A percentile compares a stretch with the other conserved stretches of the same genome.
Evolutionary conservation across 176 grass and related monocot species (phyloP).

Genomic region (Zoysia japonica): DNA sequence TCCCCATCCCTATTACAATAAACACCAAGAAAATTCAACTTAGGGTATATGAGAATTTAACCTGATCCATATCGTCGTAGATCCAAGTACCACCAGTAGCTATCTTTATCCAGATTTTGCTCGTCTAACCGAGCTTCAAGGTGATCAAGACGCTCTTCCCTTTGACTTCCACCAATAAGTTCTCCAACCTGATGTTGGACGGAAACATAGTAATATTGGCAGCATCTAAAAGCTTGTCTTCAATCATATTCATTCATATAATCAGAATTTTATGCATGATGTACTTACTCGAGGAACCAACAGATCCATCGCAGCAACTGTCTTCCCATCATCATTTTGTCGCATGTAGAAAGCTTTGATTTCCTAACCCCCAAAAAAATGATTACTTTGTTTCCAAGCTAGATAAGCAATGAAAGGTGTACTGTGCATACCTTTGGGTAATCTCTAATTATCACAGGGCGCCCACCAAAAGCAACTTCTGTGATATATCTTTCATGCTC

Average conservation of each 20-base stretch:
- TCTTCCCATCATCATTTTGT: constrained; percentile 92
- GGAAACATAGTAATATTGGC: constrained; percentile 31
- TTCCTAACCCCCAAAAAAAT: constrained; percentile 55
- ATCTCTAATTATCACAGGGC: constrained; percentile 94
- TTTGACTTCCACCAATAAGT: constrained; percentile 98
- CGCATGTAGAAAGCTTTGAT: constrained; percentile 99
- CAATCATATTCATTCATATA: constrained; percentile 19
- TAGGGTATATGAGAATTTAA: constrained; percentile 31
- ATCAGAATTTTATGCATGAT: constrained; percentile 18
- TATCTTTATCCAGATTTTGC: constrained; percentile 87
- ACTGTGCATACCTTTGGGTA: constrained; percentile 79
- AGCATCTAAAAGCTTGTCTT: constrained; percentile 22
- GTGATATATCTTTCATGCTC: constrained; percentile 99
- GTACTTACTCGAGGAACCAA: constrained; percentile 84
- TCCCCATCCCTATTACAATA: not conserved
- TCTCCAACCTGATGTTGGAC: constrained; percentile 75
- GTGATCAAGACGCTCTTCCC: constrained; percentile 93
- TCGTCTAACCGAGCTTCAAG: constrained; percentile 84
- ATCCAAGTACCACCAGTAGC: constrained; percentile 99
- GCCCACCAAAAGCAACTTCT: constrained; percentile 84
- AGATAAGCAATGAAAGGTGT: constrained; percentile 23
- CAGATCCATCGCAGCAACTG: constrained; percentile 95
- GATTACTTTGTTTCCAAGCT: constrained; percentile 6
- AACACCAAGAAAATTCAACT: constrained; percentile 19
- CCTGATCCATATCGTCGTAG: constrained; percentile 90